Percentiles rank a stretch among this genome's conserved stretches.
These are phyloP conservation scores for Talaromyces sp. DNA, from an alignment of 2,329 filamentous ascomycete species.

Conservation along the genomic window DNA sequence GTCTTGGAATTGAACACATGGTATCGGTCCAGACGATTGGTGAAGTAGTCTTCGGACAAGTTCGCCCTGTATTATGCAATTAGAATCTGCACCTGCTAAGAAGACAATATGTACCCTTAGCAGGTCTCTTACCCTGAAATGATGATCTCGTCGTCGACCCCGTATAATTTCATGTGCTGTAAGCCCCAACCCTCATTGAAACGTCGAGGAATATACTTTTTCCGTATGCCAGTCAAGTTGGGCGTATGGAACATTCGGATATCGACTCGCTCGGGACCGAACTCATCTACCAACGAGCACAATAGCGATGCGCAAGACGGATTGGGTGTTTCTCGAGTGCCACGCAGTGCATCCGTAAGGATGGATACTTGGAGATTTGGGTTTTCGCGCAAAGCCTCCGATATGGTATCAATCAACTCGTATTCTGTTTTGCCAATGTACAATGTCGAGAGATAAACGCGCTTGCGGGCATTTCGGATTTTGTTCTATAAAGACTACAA, in stretches of 20 bases:
- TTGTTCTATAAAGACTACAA: constrained; percentile 61
- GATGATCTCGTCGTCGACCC: constrained; percentile 92
- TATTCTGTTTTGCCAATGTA: constrained; percentile 94
- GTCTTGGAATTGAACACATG: constrained; percentile 82
- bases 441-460: constrained; percentile 91
- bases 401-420: constrained; percentile 80
- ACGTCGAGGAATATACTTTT: constrained; percentile 79
- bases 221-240: constrained; percentile 84
- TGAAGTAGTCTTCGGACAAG: constrained; percentile 91
- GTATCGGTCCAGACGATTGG: constrained; percentile 91
- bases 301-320: constrained; percentile 87
- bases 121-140: constrained; percentile 74
- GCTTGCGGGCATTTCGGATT: constrained; percentile 74
- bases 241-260: constrained; percentile 98
- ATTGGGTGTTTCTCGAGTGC: constrained; percentile 84
- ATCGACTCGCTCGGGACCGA: constrained; percentile 81
- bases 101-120: background rate
- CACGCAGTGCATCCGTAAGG: constrained; percentile 85
- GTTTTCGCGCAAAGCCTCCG: constrained; percentile 72
- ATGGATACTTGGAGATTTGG: constrained; percentile 81
- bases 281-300: constrained; percentile 78
- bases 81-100: constrained; percentile 1
- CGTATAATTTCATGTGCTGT: constrained; percentile 99
- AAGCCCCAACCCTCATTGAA: constrained; percentile 98
- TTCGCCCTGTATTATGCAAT: constrained; percentile 66